Base-by-base conservation (phyloP, 2,329 filamentous ascomycete species). In the Leptographium flavum region DNA sequence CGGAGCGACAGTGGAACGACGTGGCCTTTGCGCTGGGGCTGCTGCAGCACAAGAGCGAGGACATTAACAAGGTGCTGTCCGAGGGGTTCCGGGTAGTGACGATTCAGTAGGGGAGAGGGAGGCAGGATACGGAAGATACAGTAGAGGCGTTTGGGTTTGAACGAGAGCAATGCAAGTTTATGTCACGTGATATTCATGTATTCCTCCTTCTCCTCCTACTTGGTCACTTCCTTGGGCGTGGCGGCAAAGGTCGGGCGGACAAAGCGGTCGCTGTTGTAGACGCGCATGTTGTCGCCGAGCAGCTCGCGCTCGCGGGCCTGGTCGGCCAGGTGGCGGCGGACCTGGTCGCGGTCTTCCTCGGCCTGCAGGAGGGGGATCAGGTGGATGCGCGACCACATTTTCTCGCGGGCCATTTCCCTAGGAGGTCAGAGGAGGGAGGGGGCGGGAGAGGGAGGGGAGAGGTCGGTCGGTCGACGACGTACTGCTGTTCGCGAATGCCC, bases 371-470 rank as follows among this genome's bases (percentile, higher is more conserved):
- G 69, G 47, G 92, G 92, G 58, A 90, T 92, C 52, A 98, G 74
- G 67, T 96, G 79, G 66, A 98, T 94, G 60, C 92, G 83, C 50
- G 86, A 79, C 92, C 92, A 98, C 78, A 94, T 92, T 73, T 96
- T 98, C 62, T 98, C 92, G 57, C 92, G 86, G 52, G 81, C 85
- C 54, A 94, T 81, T 67, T 98, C 92, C 60, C 88, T 95, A 23
- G 0, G 7, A n/a, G 30, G 36, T 47, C 37, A 49, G 19, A 14
- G 17, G 17, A 25, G 17, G 22, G 23, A 36, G 8, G 27, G 30
- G 25, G 23, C 43, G 25, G 32, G 17, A 36, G 21, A 33, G 17
- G 22, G 35, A 10, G 19, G 13, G 4, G 3, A 8, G 10, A 14
- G 1, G 39, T 31, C n/a, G n/a, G n/a, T n/a, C n/a, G n/a, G n/a